Conservation (phyloP, 345 rosid species). For the Eucalyptus tenuipes region DNA sequence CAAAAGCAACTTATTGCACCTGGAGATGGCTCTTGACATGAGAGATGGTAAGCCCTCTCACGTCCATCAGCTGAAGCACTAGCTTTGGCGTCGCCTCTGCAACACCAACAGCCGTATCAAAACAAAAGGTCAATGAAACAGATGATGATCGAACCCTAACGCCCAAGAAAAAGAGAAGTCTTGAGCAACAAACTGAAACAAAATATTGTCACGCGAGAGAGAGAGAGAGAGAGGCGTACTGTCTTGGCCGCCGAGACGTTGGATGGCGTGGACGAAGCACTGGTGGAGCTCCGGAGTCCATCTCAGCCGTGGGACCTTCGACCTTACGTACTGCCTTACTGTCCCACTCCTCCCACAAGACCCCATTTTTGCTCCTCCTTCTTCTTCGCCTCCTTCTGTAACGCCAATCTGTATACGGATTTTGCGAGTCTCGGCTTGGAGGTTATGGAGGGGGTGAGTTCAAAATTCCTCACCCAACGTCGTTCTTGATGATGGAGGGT, state of each 20-base stretch:
- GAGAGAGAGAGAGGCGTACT: conserved; percentile 20
- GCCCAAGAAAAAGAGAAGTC: neutral
- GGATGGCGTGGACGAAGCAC: conserved; percentile 82
- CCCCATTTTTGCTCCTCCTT: conserved; percentile 25
- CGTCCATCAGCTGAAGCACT: conserved; percentile 95
- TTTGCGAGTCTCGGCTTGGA: neutral
- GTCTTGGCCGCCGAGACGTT: conserved; percentile 81
- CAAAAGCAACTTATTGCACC: conserved; percentile 11
- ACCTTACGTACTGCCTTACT: conserved; percentile 85
- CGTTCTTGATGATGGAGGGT: neutral
- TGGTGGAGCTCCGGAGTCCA: conserved; percentile 99
- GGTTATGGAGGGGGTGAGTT: neutral
- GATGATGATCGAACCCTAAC: neutral
- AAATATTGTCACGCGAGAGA: neutral
- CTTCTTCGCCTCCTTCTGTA: neutral
- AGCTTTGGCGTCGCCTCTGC: conserved; percentile 93
- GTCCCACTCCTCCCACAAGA: conserved; percentile 63
- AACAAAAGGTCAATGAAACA: neutral
- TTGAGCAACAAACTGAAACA: neutral
- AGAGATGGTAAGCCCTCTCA: conserved; percentile 92
- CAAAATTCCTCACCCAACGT: neutral
- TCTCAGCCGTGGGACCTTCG: conserved; percentile 81
- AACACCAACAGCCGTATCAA: neutral
- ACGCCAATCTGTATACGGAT: neutral
- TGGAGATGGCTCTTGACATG: conserved; percentile 99